Conservation (phyloP, 306 rosid species). For the Glycine latifolia region DNA sequence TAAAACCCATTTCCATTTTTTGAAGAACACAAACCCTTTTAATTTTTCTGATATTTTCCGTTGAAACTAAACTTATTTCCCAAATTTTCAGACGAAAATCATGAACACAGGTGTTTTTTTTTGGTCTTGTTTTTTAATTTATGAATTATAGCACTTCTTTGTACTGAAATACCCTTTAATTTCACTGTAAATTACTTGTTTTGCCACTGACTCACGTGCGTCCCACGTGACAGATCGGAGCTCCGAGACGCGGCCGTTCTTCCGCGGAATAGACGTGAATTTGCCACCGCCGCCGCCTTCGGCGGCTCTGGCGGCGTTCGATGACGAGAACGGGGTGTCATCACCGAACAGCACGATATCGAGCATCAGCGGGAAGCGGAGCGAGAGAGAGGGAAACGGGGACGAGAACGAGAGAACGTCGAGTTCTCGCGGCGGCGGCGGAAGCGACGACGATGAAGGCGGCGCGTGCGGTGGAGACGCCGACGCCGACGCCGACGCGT, state of each 20-base stretch:
- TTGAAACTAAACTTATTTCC: neutral
- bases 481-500: slow-evolving; percentile 57
- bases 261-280: slow-evolving; percentile 70
- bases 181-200: neutral
- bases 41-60: neutral
- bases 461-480: slow-evolving; percentile 50
- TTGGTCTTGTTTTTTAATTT: neutral
- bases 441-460: slow-evolving; percentile 64
- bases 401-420: slow-evolving; percentile 74
- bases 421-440: slow-evolving; percentile 64
- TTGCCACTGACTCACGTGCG: slow-evolving; percentile 38
- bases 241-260: slow-evolving; percentile 60
- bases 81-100: slow-evolving; percentile 28
- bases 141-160: neutral
- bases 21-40: neutral
- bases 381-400: slow-evolving; percentile 71
- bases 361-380: slow-evolving; percentile 80
- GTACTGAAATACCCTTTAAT: neutral
- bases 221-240: slow-evolving; percentile 57
- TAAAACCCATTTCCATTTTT: neutral
- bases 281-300: slow-evolving; percentile 53
- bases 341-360: slow-evolving; percentile 94
- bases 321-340: slow-evolving; percentile 78
- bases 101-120: slow-evolving; percentile 1
- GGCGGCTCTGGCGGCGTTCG: slow-evolving; percentile 51